Base-by-base conservation (phyloP, 768 basidiomycete genomes). In the Fomitopsis pulvina region DNA sequence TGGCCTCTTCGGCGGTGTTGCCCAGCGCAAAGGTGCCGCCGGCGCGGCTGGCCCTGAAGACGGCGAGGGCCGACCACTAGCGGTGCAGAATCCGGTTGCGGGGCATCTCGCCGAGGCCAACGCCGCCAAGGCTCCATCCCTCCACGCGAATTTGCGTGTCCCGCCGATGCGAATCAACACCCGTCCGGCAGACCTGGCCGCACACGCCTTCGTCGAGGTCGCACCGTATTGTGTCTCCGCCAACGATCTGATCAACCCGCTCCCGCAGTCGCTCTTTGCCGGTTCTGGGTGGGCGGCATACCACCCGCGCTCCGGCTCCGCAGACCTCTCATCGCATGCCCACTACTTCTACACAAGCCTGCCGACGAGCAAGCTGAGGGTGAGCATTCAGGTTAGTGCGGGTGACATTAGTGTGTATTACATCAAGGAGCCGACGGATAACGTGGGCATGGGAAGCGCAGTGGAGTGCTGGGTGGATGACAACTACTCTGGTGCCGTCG, bases 401-500 rank as follows among this genome's bases (percentile, higher is more conserved):
- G 96, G 96, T 8, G 95, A 98, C 60, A 79, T 99, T 34, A 93
- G 88, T 30, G 75, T 99, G 8, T 97, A 97, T 68, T 96, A 83
- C 67, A 52, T 97, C 27, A 78, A 78, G 63, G 91, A 92, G 53
- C 85, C 90, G 10, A 68, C 74, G 43, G 60, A 59, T 22, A 63
- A 70, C 16, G 72, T 80, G 29, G 82, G 78, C 4, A 71, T 62
- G 4, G 86, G 89, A 27, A 83, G 83, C 57, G 75, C 78, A 46
- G 73, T 94, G 3, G 80, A 88, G 59, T 98, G 96, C 65, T 98
- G 95, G 95, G 96, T 99, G 27, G 96, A 99, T 65, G 94, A 99
- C 65, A 99, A 99, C 63, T 79, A 83, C 55, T 68, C 59, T 0
- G 95, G 96, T 4, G 84, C 81, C 25, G 80, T 79, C 52, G 75